phyloP scores from a whole-genome alignment of 495 filamentous ascomycete genomes.

The Aspergillus ostianus region DNA sequence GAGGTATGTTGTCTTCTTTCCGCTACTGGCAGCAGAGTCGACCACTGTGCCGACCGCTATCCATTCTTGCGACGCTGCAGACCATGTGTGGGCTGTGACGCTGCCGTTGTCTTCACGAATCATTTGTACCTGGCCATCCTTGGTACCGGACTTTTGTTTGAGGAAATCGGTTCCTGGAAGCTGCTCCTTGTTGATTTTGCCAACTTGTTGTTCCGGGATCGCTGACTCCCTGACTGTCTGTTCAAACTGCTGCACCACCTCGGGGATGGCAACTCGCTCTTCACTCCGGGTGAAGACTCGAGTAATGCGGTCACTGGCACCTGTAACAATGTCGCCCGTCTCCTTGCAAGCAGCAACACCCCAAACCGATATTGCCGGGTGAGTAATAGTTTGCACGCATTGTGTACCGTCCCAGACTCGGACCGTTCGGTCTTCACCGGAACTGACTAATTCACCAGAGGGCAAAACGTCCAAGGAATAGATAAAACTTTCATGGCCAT shows the following conservation, averaged over 20 bases:
- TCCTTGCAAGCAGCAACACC: conserved; percentile 73
- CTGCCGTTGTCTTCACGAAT: conserved; percentile 76
- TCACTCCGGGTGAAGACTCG: conserved; percentile 77
- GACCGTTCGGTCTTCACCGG: conserved; percentile 89
- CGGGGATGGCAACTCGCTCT: conserved; percentile 65
- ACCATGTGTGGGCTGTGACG: conserved; percentile 82
- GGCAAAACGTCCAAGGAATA: conserved; percentile 80
- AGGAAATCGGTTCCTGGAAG: conserved; percentile 85
- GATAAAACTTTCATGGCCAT: conserved; percentile 93
- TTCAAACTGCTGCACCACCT: conserved; percentile 66
- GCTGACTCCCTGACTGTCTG: conserved; percentile 75
- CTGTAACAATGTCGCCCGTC: conserved; percentile 88
- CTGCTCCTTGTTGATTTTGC: conserved; percentile 83
- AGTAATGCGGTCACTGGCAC: conserved; percentile 84
- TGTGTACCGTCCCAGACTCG: conserved; percentile 79
- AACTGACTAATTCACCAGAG: conserved; percentile 83
- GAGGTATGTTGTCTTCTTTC: conserved; percentile 66
- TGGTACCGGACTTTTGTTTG: conserved; percentile 72
- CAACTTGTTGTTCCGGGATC: conserved; percentile 81
- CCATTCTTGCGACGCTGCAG: conserved; percentile 66
- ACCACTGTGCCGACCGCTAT: conserved; percentile 90
- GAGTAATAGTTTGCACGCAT: conserved; percentile 94
- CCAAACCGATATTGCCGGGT: conserved; percentile 97
- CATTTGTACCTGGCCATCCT: conserved; percentile 93
- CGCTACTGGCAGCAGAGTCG: conserved; percentile 79